Base-by-base conservation (phyloP, 306 rosid genomes). In the Benincasa hispida region DNA sequence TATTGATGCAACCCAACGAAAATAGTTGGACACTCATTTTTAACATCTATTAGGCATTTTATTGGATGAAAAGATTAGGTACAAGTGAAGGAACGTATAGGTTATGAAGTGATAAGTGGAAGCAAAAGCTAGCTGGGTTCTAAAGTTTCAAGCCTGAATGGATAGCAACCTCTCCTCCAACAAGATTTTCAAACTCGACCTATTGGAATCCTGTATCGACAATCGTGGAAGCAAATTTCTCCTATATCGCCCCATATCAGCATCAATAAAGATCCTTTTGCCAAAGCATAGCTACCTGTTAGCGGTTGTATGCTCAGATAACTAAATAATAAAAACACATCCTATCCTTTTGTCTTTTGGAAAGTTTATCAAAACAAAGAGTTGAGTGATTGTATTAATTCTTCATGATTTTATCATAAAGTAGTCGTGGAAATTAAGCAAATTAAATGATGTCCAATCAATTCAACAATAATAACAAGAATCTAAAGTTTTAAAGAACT, bases 101-200 rank as follows among this genome's bases (percentile, higher is more conserved):
- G 47, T 4, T 35, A 34, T 35, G 21, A 35, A 35, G 50, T 65
- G 10, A n/a, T 10, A 9, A 10, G 50, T 35, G 18, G 74, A 42
- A 5, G 34, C 55, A 22, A 68, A 68, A 42, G 55, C 35, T 68
- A 45, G 30, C 25, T 39, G 18, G 1, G 10, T 53, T 19, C 77
- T 82, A 91, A 50, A 94, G 15, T 87, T 94, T 94, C 68, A 90
- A 74, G 50, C 99, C 96, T 2, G 97, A 90, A 83, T 94, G 99
- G 72, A 92, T 85, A 24, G 99, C 89, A 61, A 90, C 99, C 76
- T 92, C 97, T 80, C 99, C 99, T 25, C 99, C 97, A 35, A 92
- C 93, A 25, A 92, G 88, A 82, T 89, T 94, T 81, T 94, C 97
- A 66, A 87, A 92, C 84, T 90, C 96, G 6, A 92, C 98, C 72